Evolutionary conservation across 1,284 basidiomycete genomes (phyloP), one percentile per base, ranked within the genome.

Genomic region (Coniophora puteana): DNA sequence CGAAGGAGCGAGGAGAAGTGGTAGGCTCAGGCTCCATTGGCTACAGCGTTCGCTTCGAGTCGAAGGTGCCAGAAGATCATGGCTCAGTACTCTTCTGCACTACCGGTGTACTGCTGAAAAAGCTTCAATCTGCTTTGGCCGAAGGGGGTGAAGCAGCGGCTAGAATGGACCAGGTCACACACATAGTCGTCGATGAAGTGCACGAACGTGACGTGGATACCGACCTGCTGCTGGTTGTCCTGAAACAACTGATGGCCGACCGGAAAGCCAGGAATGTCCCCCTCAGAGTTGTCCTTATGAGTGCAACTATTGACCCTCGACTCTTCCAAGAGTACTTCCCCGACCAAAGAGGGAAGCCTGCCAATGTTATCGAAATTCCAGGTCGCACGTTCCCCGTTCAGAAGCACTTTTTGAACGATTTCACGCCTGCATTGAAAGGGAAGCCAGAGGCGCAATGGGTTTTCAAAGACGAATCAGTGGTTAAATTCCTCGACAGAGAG

Each of bases 131-230:
- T 8, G 82, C 86, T 13, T 71, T 96, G 50, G 63, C 74, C 35
- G 67, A 68, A 17, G 65, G 63, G 18, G 57, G 58, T 28, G 46
- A 52, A 33, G 44, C 33, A 5, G 59, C 62, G 40, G 56, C 65
- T 20, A 67, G 67, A 45, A 71, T 97, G 49, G 93, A 97, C 54
- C 73, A 81, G 42, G 76, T 96, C 35, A 93, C 93, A 7, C 94
- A 98, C 64, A 78, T 98, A 46, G 67, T 97, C 28, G 89, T 97
- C 30, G 94, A 99, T 62, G 94, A 99, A 65, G 94, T 95, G 3
- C 94, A 99, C 62, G 93, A 97, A 64, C 83, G 94, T 23, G 93
- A 96, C 55, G 83, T 97, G 43, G 93, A 97, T 59, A 96, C 92
- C 1, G 95, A 98, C 62, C 68, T 98, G 34, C 66, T 95, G 34